A percentile compares a stretch with the other conserved stretches of the same genome.
These are phyloP conservation scores for Ganoderma boninense DNA, from an alignment of 1,284 basidiomycete genomes.

Conservation along the genomic window DNA sequence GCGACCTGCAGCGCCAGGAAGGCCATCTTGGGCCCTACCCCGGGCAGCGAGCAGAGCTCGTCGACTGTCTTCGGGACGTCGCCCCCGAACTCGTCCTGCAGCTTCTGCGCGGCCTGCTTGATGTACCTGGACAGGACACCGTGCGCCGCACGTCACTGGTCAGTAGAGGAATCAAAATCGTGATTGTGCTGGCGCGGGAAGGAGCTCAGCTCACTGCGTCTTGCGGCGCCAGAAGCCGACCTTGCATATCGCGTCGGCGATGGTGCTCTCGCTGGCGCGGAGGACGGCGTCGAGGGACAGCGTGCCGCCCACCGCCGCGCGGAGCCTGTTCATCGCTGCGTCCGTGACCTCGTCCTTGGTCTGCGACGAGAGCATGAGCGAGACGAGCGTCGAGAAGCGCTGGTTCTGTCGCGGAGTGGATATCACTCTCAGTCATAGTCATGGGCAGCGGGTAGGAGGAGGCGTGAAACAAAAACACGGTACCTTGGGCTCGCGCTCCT, in stretches of 20 bases:
- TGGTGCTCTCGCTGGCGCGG: conserved; percentile 64
- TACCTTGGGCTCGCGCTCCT: conserved; percentile 75
- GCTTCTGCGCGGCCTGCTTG: conserved; percentile 71
- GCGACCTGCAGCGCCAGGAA: conserved; percentile 85
- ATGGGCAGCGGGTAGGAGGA: too few relatives aligned
- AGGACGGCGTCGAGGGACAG: conserved; percentile 81
- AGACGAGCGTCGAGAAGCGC: conserved; percentile 87
- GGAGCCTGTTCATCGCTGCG: conserved; percentile 83
- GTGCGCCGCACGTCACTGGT: not conserved
- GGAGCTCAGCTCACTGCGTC: conserved; percentile 59
- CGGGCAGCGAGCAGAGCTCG: conserved; percentile 83
- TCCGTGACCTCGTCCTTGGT: conserved; percentile 95
- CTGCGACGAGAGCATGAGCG: conserved; percentile 95
- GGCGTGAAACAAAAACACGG: too few relatives aligned
- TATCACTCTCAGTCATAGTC: too few relatives aligned
- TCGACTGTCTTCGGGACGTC: conserved; percentile 91
- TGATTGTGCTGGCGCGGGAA: too few relatives aligned
- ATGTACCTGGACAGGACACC: conserved; percentile 75
- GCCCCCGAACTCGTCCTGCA: conserved; percentile 76
- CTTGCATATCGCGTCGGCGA: conserved; percentile 84
- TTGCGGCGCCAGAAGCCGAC: conserved; percentile 96
- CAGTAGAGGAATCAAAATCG: too few relatives aligned
- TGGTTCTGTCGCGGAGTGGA: conserved; percentile 61
- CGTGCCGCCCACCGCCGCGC: conserved; percentile 77
- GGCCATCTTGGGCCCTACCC: conserved; percentile 95